Evolutionary conservation across 2,329 filamentous ascomycete species (phyloP), one percentile per base, ranked within the genome.

Genomic region (Septoria petroselini): DNA sequence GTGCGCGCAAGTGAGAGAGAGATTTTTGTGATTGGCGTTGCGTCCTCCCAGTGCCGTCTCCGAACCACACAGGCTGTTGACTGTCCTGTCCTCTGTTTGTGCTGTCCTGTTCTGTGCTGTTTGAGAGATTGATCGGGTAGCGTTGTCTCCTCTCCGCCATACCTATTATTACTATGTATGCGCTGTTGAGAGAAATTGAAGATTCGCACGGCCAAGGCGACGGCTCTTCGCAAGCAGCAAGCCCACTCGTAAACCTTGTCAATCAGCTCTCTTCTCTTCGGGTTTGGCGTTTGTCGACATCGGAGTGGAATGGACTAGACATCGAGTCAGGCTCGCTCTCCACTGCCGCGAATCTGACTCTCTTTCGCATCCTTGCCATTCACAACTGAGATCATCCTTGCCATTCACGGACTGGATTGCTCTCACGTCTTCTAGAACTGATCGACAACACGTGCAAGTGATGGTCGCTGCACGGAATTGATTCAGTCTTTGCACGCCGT

Each of bases 11-110:
- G 52, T 48, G 19, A 50, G 33, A 44, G 41, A 40, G 53, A n/a
- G n/a, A n/a, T n/a, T n/a, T n/a, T n/a, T n/a, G n/a, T n/a, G n/a
- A 58, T 56, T 50, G 53, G 42, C 55, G 44, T 48, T 54, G 55
- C 45, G 47, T 54, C 55, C 58, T 41, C 57, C 57, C 30, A 41
- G 58, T 59, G 43, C n/a, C n/a, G n/a, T n/a, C n/a, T n/a, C n/a
- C n/a, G n/a, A n/a, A n/a, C n/a, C n/a, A n/a, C n/a, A n/a, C 15
- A 18, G 11, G 31, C 19, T 35, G 46, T 25, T 37, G 38, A 33
- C 8, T 25, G 46, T 25, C n/a, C n/a, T n/a, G n/a, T n/a, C n/a
- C n/a, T n/a, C n/a, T n/a, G n/a, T n/a, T n/a, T n/a, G n/a, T n/a
- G n/a, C n/a, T n/a, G n/a, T n/a, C n/a, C n/a, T n/a, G n/a, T n/a